phyloP scores from a whole-genome alignment of 805 yeast species.

The Pichia cabralensis region DNA sequence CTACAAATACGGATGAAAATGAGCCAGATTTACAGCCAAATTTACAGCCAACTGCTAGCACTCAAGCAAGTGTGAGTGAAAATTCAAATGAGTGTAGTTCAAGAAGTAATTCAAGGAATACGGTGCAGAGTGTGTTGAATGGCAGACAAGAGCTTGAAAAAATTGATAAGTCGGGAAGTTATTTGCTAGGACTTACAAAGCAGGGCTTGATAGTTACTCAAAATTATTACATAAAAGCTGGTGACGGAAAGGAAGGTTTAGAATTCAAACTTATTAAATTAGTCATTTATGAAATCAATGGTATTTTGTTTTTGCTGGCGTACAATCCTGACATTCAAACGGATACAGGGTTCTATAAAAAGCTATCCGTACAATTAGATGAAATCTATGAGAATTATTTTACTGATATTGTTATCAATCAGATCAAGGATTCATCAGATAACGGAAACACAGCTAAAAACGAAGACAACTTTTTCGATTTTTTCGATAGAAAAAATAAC shows the following conservation, averaged over 20 bases:
- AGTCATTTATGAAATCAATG: conserved; percentile 23
- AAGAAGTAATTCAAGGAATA: conserved; percentile 1
- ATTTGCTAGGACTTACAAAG: conserved; percentile 17
- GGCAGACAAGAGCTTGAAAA: conserved; percentile 8
- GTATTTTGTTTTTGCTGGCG: conserved; percentile 19
- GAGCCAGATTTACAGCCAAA: background rate
- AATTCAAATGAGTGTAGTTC: background rate
- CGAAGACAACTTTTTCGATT: conserved; percentile 16
- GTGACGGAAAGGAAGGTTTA: background rate
- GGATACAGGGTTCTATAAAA: conserved; percentile 7
- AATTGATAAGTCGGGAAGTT: conserved; percentile 15
- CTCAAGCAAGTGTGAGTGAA: background rate
- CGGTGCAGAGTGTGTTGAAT: background rate
- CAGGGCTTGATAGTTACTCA: conserved; percentile 13
- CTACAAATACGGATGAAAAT: background rate
- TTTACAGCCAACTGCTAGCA: background rate
- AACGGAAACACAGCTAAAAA: conserved; percentile 11
- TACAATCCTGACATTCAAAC: too few species aligned
- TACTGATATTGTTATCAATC: conserved; percentile 19
- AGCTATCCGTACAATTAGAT: conserved; percentile 14
- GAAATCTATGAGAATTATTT: conserved; percentile 17
- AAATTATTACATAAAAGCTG: conserved; percentile 8
- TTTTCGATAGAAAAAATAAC: too few species aligned
- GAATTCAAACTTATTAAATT: conserved; percentile 8
- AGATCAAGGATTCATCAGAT: conserved; percentile 19